Percentiles rank a stretch among this genome's conserved stretches.
Evolutionary conservation across 208 protist species (phyloP).

Genomic region (Sergeia podlipaevii): DNA sequence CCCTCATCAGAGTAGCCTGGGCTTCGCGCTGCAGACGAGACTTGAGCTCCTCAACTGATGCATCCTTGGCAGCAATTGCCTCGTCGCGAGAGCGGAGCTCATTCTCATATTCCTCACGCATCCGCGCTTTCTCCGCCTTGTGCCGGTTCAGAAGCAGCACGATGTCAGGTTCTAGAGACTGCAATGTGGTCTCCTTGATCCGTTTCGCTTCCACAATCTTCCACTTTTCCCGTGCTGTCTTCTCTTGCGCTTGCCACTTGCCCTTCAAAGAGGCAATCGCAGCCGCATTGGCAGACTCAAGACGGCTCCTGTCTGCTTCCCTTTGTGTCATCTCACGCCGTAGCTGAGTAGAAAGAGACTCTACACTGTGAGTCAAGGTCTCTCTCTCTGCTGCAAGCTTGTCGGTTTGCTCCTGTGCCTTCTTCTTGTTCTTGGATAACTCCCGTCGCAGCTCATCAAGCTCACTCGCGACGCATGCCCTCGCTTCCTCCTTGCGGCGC

Average conservation of each 20-base stretch:
- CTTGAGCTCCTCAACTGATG: conserved; percentile 63
- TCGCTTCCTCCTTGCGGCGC: conserved; percentile 18
- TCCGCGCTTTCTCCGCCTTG: conserved; percentile 86
- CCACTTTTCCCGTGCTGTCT: conserved; percentile 76
- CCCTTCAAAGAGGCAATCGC: conserved; percentile 60
- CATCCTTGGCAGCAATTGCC: conserved; percentile 71
- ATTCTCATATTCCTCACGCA: conserved; percentile 86
- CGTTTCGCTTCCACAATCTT: conserved; percentile 78
- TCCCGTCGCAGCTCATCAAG: conserved; percentile 35
- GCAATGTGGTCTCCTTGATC: conserved; percentile 89
- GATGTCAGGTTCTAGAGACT: conserved; percentile 91
- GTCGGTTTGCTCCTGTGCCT: conserved; percentile 23
- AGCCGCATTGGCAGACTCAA: conserved; percentile 65
- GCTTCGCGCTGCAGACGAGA: conserved; percentile 55
- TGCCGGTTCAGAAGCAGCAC: conserved; percentile 89
- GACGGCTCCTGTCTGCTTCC: conserved; percentile 40
- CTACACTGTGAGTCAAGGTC: conserved; percentile 39
- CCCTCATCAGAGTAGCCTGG: conserved; percentile 38
- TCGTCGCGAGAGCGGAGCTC: conserved; percentile 83
- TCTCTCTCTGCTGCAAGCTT: conserved; percentile 49
- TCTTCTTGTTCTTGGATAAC: conserved; percentile 22
- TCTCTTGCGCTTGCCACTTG: conserved; percentile 81
- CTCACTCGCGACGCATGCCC: conserved; percentile 28
- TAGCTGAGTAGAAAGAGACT: conserved; percentile 55
- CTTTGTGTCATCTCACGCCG: conserved; percentile 36